A percentile compares a stretch with the other conserved stretches of the same genome.
Evolutionary conservation across 208 protist species (phyloP).

Genomic region (Tritrichomonas foetus): DNA sequence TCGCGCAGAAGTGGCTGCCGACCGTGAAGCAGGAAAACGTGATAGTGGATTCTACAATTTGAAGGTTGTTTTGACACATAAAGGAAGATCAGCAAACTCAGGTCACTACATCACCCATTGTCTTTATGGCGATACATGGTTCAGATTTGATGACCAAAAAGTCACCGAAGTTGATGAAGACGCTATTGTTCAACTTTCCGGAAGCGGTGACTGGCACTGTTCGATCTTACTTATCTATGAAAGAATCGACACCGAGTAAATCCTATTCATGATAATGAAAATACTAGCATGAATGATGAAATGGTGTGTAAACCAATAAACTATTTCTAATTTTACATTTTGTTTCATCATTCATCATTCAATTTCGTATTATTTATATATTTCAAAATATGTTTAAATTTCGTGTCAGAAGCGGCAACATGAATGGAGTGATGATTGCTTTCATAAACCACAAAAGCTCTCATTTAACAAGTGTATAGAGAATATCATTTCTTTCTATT

Average conservation of each 20-base stretch:
- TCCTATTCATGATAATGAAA: too few relatives aligned
- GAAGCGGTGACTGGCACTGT: background rate
- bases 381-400: too few relatives aligned
- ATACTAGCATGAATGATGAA: too few relatives aligned
- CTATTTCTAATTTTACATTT: too few relatives aligned
- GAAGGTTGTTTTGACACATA: background rate
- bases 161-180: background rate
- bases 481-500: too few relatives aligned
- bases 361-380: too few relatives aligned
- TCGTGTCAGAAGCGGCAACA: too few relatives aligned
- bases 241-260: background rate
- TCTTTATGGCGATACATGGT: background rate
- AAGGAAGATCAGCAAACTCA: conserved; percentile 1
- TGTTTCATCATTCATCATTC: too few relatives aligned
- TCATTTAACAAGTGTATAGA: too few relatives aligned
- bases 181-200: background rate
- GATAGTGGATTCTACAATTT: background rate
- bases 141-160: background rate
- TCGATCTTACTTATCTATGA: background rate
- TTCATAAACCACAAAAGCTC: too few relatives aligned
- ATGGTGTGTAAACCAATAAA: too few relatives aligned
- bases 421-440: too few relatives aligned
- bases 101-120: background rate
- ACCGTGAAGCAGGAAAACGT: background rate
- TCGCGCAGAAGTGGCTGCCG: background rate